A percentile compares a stretch with the other conserved stretches of the same genome.
phyloP scores from a whole-genome alignment of 1,284 basidiomycete genomes.

The Sporisorium graminicola region DNA sequence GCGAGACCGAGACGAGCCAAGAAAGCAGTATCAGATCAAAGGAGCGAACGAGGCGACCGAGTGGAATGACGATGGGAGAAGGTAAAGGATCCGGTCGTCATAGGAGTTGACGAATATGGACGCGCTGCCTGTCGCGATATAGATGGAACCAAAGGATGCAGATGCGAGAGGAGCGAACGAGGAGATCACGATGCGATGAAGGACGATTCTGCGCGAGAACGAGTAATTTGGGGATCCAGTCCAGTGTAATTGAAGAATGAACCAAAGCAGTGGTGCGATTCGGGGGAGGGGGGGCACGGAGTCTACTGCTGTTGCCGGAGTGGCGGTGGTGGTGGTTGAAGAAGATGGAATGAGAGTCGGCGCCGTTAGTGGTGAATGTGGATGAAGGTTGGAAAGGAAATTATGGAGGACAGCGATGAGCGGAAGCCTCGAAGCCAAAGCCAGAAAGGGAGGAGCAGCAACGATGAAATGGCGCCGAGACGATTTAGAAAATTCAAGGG shows the following conservation, averaged over 20 bases:
- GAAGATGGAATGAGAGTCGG: no score
- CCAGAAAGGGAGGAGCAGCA: not conserved
- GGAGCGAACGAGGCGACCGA: conserved; percentile 9
- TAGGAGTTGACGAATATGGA: conserved; percentile 2
- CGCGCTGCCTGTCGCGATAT: not conserved
- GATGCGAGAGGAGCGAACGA: conserved; percentile 3
- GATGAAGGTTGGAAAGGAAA: not conserved
- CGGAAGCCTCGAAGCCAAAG: not conserved
- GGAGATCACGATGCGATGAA: not conserved
- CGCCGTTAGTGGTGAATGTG: not conserved
- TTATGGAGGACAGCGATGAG: not conserved
- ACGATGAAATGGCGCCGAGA: not conserved
- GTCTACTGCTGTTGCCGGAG: not conserved
- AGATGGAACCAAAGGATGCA: not conserved
- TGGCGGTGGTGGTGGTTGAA: not conserved
- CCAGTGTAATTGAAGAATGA: not conserved
- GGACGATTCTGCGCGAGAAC: not conserved
- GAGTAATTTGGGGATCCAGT: conserved; percentile 2
- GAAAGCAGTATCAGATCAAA: not conserved
- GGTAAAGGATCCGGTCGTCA: conserved; percentile 9
- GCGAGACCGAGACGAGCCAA: not conserved
- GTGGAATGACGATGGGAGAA: conserved; percentile 2
- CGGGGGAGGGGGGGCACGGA: not conserved
- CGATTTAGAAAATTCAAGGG: not conserved
- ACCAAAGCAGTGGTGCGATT: not conserved